Evolutionary conservation across 2,329 filamentous ascomycete species (phyloP), one percentile per base, ranked within the genome.

Genomic region (Ophiostoma populinum): DNA sequence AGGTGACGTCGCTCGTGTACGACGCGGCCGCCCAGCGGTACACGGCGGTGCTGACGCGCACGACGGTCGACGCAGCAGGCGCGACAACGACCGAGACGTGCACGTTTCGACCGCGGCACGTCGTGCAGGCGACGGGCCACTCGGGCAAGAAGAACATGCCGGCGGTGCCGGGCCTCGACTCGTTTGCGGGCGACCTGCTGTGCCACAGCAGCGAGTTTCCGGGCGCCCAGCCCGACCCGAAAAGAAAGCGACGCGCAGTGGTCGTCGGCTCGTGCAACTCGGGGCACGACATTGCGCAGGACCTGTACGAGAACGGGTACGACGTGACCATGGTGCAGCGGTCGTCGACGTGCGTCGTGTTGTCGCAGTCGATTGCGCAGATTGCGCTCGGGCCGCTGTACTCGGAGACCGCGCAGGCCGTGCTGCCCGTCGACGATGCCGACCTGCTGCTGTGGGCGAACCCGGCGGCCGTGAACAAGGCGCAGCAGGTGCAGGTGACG

Each of bases 81-180:
- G 38, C 62, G 49, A 30, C 28, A 7, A 20, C 28, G 11, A 33
- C 40, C 0, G 61, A 70, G 42, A 63, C 55, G 2, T 62, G 70
- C 13, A 70, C 61, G 0, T 52, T 80, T 25, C 62, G 67, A 24
- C 75, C 75, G 0, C 63, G 59, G 5, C 75, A 80, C 41, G 51
- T 81, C 20, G 62, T 81, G 29, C 71, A 77, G 45, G 70, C 71
- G 2, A 81, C 75, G 0, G 75, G 75, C 0, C 74, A 77, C 45
- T 72, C 71, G 0, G 76, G 76, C 2, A 71, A 78, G 51, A 75
- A 70, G 48, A 65, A 70, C 37, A 51, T 69, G 32, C 75, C 76
- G 0, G 35, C 19, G 5, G 62, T 80, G 42, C 63, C 65, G 17
- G 73, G 72, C 1, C 53, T 62, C 41, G 57, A 58, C 12, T 48